Evolutionary conservation across 306 rosid species (phyloP).

Genomic region (Rosa lucieae): DNA sequence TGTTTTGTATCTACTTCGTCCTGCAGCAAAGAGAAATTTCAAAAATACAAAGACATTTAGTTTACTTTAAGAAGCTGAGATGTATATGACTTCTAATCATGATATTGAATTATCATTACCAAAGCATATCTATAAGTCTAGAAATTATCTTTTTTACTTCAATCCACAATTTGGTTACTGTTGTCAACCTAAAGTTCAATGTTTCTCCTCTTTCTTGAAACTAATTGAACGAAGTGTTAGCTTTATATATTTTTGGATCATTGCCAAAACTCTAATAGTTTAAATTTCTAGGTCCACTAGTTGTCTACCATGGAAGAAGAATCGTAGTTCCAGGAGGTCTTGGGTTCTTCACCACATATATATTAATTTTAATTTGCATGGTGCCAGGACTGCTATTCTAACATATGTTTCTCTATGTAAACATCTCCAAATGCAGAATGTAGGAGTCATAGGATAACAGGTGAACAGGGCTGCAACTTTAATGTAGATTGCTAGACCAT

Average conservation of each 20-base stretch:
- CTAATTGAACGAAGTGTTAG: background rate
- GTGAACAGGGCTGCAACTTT: background rate
- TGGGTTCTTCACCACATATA: background rate
- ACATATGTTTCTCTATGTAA: background rate
- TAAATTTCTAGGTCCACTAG: background rate
- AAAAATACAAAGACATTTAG: slow-evolving; percentile 3
- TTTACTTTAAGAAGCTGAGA: slow-evolving; percentile 7
- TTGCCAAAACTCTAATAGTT: slow-evolving; percentile 5
- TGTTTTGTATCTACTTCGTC: slow-evolving; percentile 45
- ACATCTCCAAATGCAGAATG: background rate
- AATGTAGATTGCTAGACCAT: background rate
- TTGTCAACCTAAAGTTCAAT: slow-evolving; percentile 1
- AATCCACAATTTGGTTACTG: background rate
- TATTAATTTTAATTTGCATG: background rate
- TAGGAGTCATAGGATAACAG: background rate
- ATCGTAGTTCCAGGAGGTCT: background rate
- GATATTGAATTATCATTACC: background rate
- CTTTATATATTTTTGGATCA: background rate
- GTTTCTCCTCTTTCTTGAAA: background rate
- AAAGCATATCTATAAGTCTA: background rate
- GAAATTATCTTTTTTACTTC: background rate
- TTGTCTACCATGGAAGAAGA: background rate
- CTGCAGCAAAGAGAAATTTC: slow-evolving; percentile 43
- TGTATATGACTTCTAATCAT: background rate
- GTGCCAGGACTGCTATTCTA: no score